phyloP scores from a whole-genome alignment of 176 grass and related monocot genomes.

The Neostapfia colusana region DNA sequence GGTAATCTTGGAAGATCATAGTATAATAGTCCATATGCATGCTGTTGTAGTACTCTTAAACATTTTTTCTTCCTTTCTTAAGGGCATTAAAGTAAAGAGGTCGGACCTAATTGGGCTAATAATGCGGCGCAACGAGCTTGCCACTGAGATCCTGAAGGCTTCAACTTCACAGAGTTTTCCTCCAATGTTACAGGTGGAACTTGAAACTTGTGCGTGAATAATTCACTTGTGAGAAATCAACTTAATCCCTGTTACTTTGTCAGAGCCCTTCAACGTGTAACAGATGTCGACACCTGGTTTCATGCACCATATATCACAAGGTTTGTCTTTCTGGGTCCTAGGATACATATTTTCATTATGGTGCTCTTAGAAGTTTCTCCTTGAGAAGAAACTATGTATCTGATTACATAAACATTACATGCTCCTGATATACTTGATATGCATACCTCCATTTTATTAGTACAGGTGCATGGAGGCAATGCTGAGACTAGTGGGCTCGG shows the following conservation, averaged over 20 bases:
- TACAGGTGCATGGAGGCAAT: conserved; percentile 86
- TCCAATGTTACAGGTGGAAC: conserved; percentile 74
- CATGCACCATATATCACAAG: conserved; percentile 91
- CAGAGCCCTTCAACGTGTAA: conserved; percentile 79
- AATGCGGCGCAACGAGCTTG: conserved; percentile 94
- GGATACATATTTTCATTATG: conserved; percentile 9
- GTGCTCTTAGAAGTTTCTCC: conserved; percentile 2
- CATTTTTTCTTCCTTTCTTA: conserved; percentile 36
- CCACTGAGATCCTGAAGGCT: conserved; percentile 86
- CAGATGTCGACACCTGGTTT: conserved; percentile 71
- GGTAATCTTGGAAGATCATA: conserved; percentile 58
- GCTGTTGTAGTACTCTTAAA: conserved; percentile 28
- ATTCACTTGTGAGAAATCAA: conserved; percentile 31
- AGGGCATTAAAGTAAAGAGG: conserved; percentile 90
- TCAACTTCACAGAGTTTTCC: conserved; percentile 66
- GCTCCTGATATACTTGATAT: background rate
- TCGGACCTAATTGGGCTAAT: conserved; percentile 85
- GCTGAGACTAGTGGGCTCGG: conserved; percentile 76
- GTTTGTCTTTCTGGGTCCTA: conserved; percentile 34
- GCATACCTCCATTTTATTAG: background rate
- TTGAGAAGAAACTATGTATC: background rate
- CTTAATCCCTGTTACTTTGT: conserved; percentile 28
- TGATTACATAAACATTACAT: conserved; percentile 6
- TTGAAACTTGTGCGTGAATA: conserved; percentile 6
- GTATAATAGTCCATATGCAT: conserved; percentile 33